Base-by-base conservation (phyloP, 768 basidiomycete genomes). In the Epithele typhae region DNA sequence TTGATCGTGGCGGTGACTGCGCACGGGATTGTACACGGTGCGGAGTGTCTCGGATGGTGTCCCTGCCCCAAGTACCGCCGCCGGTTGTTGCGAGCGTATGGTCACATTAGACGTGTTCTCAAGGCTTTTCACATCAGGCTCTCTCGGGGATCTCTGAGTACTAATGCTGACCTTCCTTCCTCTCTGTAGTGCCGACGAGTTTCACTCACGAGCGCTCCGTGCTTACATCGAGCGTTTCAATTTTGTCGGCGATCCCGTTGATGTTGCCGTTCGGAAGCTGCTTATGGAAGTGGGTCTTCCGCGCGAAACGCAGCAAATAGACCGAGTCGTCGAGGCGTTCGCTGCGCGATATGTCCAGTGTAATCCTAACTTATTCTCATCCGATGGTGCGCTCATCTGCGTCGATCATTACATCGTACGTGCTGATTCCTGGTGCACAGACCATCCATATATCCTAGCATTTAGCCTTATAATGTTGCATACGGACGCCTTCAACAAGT, bases 391-490 rank as follows among this genome's bases (percentile, higher is more conserved):
- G 73, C 51, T 15, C 14, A 14, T 4, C 4, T 7, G 10, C 23
- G 6, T 30, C 19, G 9, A 32, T 9, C 9, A 9, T 17, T 25
- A 18, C 33, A 11, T 43, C 17, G 34, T 37, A 10, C 7, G 24
- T 22, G 14, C 34, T 49, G 17, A 49, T 30, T 21, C 12, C 10
- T 22, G 15, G 40, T 15, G 14, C n/a, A 11, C 52, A 94, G 93
- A 96, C 59, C 85, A 95, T 57, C 88, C 95, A 10, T 97, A 98
- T 67, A 88, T 98, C 42, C 73, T 98, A 38, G 92, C 95, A 11
- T 98, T 97, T 69, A 97, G 95, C 57, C 72, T 97, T 61, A 96
- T 98, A 58, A 98, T 99, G 95, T 73, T 97, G 40, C 94, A 98
- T 62, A 99, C 96, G 15, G 96, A 99, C 61, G 90, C 87, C 5